A percentile compares a stretch with the other conserved stretches of the same genome.
Conservation (phyloP, 2,329 filamentous ascomycete genomes). For the Cylindrodendrum hubeiense region DNA sequence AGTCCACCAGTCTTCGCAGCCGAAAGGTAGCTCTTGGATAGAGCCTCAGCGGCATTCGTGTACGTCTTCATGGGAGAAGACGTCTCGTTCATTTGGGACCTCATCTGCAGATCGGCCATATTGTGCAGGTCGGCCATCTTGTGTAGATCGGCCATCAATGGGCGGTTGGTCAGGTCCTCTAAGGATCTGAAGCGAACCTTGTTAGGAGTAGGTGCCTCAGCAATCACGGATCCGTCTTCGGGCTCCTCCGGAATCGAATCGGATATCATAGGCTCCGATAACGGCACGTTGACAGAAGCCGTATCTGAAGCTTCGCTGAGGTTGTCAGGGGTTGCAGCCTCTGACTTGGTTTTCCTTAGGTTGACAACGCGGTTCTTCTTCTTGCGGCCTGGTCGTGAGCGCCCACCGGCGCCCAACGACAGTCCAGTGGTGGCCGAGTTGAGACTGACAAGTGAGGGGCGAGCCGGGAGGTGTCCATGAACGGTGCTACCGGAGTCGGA, state of each 20-base stretch:
- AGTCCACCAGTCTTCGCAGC: slow-evolving; percentile 29
- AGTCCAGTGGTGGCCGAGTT: slow-evolving; percentile 72
- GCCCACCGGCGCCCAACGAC: slow-evolving; percentile 71
- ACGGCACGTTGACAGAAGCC: slow-evolving; percentile 68
- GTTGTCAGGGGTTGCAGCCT: slow-evolving; percentile 65
- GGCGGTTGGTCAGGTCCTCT: slow-evolving; percentile 36
- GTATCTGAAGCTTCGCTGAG: slow-evolving; percentile 64
- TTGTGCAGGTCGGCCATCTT: slow-evolving; percentile 41
- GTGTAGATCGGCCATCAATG: slow-evolving; percentile 41
- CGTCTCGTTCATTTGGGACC: slow-evolving; percentile 39
- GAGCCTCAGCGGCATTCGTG: slow-evolving; percentile 31
- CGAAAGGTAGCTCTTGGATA: slow-evolving; percentile 29
- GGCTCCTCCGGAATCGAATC: slow-evolving; percentile 71
- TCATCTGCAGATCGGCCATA: slow-evolving; percentile 41
- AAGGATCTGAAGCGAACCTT: slow-evolving; percentile 57
- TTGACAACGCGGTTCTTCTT: slow-evolving; percentile 90
- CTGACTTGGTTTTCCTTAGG: slow-evolving; percentile 73
- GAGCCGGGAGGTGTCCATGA: slow-evolving; percentile 73
- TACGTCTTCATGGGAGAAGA: slow-evolving; percentile 37
- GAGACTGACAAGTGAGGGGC: slow-evolving; percentile 75
- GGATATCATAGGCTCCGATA: slow-evolving; percentile 71
- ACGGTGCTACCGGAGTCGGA: slow-evolving; percentile 76
- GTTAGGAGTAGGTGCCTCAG: slow-evolving; percentile 45
- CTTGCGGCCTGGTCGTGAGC: slow-evolving; percentile 75
- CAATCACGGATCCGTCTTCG: slow-evolving; percentile 58